Evolutionary conservation across 1,284 basidiomycete genomes (phyloP).

Genomic region (Leccinum griseonigrum): DNA sequence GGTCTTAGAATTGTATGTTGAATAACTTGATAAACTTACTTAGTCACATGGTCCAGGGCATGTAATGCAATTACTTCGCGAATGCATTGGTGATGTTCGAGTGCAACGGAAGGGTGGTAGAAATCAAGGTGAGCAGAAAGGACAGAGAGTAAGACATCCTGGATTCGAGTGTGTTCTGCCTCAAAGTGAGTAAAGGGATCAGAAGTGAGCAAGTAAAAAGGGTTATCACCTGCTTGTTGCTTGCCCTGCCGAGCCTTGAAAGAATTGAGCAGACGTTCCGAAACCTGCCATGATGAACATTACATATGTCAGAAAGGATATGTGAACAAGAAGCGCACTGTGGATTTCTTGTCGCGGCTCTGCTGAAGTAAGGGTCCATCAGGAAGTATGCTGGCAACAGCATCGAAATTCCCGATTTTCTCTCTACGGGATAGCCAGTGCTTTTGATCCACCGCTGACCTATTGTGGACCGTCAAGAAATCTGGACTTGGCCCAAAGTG

Average conservation of each 20-base stretch:
- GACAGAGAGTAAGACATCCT: conserved; percentile 62
- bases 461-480: conserved; percentile 46
- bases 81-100: conserved; percentile 50
- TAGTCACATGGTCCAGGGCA: conserved; percentile 81
- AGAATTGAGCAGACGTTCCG: conserved; percentile 55
- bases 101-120: conserved; percentile 61
- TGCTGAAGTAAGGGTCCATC: conserved; percentile 33
- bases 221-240: conserved; percentile 47
- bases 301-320: not conserved
- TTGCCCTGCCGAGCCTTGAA: conserved; percentile 54
- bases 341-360: conserved; percentile 30
- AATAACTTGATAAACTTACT: conserved; percentile 45
- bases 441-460: conserved; percentile 46
- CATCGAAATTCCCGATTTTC: conserved; percentile 47
- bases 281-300: conserved; percentile 43
- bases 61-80: conserved; percentile 75
- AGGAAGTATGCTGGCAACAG: conserved; percentile 50
- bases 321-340: conserved; percentile 20
- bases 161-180: conserved; percentile 53
- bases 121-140: conserved; percentile 74
- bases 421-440: conserved; percentile 50
- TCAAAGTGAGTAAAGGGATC: conserved; percentile 13
- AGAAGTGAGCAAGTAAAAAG: not conserved
- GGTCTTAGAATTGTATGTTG: conserved; percentile 12
- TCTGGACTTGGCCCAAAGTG: conserved; percentile 63